Base-by-base conservation (phyloP, 1,284 basidiomycete genomes). In the Pseudozyma flocculosa region DNA sequence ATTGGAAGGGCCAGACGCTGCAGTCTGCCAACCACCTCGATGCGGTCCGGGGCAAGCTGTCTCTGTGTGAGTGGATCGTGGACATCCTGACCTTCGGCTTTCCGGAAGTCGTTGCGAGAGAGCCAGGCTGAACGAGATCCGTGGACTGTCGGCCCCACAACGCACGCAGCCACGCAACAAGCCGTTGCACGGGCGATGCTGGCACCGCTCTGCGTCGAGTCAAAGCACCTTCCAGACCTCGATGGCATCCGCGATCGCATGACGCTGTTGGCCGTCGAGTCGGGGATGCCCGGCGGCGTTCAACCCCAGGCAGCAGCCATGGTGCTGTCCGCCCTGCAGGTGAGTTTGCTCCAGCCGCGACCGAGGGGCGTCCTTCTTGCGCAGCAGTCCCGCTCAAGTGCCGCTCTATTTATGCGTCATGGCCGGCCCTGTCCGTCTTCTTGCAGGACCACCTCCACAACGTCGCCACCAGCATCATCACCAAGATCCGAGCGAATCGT, bases 201-300 rank as follows among this genome's bases (percentile, higher is more conserved):
- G 21, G 63, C 66, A 15, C 78, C 73, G 8, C 50, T 77, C 15
- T 80, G 79, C 56, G 71, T 73, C 55, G 79, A 80, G 46, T 63
- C 73, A 22, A 77, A 79, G 39, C 53, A 74, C 15, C 47, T 81
- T 21, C 80, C 80, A 4, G 79, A 80, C 50, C 26, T 74, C 2
- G 78, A 81, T 21, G 62, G 57, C 4, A 55, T 81, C 36, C 69
- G 64, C 22, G 80, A 80, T 49, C 66, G 79, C 5, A 81, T 81
- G 80, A 69, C 75, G 19, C 50, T 78, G 9, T 50, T 77, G 14
- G 79, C 79, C 4, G 79, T 78, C 36, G 76, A 80, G 43, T 68
- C 66, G 1, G 79, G 79, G 11, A 61, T 81, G 48, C 43, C 59
- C 0, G 72, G 69, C 1, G 80, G 80, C 14, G 74, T 78, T 3